Base-by-base conservation (phyloP, 495 filamentous ascomycete species). In the Glarea lozoyensis region DNA sequence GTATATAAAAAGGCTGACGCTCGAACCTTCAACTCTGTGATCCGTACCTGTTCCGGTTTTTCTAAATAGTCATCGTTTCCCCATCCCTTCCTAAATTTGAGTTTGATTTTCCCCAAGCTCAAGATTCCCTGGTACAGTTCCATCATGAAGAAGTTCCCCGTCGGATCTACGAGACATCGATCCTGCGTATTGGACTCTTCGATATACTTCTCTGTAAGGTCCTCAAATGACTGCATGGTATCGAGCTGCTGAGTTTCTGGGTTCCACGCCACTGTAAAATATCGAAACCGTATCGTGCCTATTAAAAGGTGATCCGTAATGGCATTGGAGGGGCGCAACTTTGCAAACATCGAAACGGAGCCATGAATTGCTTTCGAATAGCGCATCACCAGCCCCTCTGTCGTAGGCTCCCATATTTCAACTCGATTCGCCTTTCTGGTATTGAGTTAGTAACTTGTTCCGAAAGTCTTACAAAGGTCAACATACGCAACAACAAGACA, bases 181-280 rank as follows among this genome's bases (percentile, higher is more conserved):
- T 87, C 79, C 36, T 78, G 78, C 42, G 78, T 82, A 57, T 85
- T 79, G 2, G 81, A 78, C 52, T 92, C 82, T 21, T 86, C 72
- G 53, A 86, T 82, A 61, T 84, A 76, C 49, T 81, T 85, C 57
- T 94, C 88, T 6, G 82, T 71, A 6, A 82, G 66, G 52, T 94
- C 84, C 39, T 79, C 73, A 49, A 78, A 85, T 19, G 62, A 71
- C 43, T 84, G 75, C 29, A 83, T 69, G 12, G 86, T 93, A 21
- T 73, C 72, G 1, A 94, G 62, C 46, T 72, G 66, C 17, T 67
- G 65, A n/a, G 58, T 69, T 7, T 72, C 54, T 10, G 67, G 46
- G 61, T 95, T 81, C 92, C 92, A 99, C 0, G 70, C 76, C 12
- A 94, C 61, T 4, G 86, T 92, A 57, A 95, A 94, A 62, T 94